Conservation (phyloP, 23 red algal species). For the Gracilariopsis chorda region DNA sequence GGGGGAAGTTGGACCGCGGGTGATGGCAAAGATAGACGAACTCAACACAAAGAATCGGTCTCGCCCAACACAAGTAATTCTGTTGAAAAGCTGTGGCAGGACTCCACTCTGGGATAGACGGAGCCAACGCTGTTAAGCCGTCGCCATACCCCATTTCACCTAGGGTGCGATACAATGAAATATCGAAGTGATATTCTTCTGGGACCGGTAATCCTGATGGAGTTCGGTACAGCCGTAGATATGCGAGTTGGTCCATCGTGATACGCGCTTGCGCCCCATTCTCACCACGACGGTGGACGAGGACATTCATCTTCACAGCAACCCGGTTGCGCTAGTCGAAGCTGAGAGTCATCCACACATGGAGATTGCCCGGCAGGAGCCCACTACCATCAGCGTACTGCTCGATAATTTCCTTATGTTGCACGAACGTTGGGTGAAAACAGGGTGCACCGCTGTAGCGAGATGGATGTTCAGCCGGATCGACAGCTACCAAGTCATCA, state of each 20-base stretch:
- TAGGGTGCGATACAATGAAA: background rate
- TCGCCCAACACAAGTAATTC: background rate
- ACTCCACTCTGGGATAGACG: background rate
- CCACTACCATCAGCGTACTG: background rate
- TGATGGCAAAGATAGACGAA: background rate
- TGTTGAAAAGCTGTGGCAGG: background rate
- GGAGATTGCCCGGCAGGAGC: background rate
- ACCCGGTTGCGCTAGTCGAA: background rate
- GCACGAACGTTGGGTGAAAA: background rate
- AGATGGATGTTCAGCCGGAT: too few species aligned
- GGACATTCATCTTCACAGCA: too few species aligned
- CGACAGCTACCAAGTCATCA: too few species aligned
- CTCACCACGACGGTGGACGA: background rate
- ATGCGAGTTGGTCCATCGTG: background rate
- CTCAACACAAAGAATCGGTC: background rate
- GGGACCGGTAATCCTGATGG: background rate
- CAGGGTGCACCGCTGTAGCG: too few species aligned
- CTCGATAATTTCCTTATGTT: background rate
- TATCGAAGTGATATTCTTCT: background rate
- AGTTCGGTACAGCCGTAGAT: background rate
- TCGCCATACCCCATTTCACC: background rate
- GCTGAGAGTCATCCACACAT: background rate
- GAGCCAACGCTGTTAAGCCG: background rate
- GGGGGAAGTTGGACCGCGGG: background rate
- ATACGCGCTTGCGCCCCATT: background rate